phyloP scores from a whole-genome alignment of 768 basidiomycete genomes.

The Serpula lacrymans region DNA sequence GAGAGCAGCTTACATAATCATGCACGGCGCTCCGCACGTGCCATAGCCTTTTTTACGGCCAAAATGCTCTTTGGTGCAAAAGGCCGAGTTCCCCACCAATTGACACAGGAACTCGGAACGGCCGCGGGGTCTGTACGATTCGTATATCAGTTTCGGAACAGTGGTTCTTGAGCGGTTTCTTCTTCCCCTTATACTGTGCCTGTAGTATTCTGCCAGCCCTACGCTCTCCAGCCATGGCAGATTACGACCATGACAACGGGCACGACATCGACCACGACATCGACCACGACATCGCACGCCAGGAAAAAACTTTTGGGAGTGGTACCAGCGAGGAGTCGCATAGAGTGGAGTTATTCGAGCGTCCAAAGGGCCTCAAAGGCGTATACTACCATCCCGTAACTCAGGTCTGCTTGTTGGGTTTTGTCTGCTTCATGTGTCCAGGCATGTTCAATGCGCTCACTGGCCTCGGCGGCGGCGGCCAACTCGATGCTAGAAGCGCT shows the following conservation, averaged over 20 bases:
- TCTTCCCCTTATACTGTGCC: background rate
- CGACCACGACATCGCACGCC: background rate
- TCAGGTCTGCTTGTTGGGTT: conserved; percentile 53
- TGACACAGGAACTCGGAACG: too few species aligned
- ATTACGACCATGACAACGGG: background rate
- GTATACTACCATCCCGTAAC: conserved; percentile 50
- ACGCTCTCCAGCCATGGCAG: background rate
- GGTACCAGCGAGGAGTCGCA: too few species aligned
- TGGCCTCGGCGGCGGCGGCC: conserved; percentile 79
- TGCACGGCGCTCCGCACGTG: too few species aligned
- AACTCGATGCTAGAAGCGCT: conserved; percentile 57
- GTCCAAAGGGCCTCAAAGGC: conserved; percentile 50
- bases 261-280: background rate
- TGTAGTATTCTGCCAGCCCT: background rate
- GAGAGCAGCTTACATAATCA: too few species aligned
- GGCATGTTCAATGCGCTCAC: conserved; percentile 80
- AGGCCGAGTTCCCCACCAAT: too few species aligned
- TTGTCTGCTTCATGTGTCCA: conserved; percentile 57
- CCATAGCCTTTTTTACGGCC: too few species aligned
- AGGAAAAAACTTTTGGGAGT: too few species aligned
- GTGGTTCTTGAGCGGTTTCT: too few species aligned
- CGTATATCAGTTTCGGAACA: too few species aligned
- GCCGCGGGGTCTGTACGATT: too few species aligned
- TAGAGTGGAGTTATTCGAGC: conserved; percentile 33
- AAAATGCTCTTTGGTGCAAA: too few species aligned